Conservation (phyloP, 2,329 filamentous ascomycete species). For the Cytospora leucostoma region DNA sequence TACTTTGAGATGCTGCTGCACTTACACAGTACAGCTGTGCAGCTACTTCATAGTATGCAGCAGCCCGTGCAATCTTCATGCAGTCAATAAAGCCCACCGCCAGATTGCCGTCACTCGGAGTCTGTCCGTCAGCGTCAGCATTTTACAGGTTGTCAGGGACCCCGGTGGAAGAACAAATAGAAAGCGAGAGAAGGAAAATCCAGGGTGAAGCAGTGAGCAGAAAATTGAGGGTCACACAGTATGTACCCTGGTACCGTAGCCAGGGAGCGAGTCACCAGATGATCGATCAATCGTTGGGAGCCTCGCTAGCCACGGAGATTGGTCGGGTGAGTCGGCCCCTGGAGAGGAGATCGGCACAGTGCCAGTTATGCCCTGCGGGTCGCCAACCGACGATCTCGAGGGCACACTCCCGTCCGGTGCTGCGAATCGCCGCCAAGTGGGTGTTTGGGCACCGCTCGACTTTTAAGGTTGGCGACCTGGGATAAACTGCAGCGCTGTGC, state of each 20-base stretch:
- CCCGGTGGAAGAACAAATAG: slow-evolving; percentile 7
- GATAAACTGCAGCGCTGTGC: too few relatives aligned
- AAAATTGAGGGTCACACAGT: slow-evolving; percentile 18
- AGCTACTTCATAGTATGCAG: not conserved
- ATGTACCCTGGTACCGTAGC: not conserved
- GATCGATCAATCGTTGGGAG: not conserved
- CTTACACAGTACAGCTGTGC: not conserved
- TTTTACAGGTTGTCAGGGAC: not conserved
- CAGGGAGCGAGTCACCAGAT: not conserved
- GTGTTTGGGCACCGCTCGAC: not conserved
- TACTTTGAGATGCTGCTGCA: not conserved
- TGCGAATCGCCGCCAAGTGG: slow-evolving; percentile 9
- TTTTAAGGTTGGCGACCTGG: not conserved
- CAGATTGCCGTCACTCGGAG: slow-evolving; percentile 20
- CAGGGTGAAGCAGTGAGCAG: slow-evolving; percentile 11
- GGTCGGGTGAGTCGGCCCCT: slow-evolving; percentile 8
- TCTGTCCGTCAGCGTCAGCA: slow-evolving; percentile 16
- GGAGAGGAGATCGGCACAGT: slow-evolving; percentile 20
- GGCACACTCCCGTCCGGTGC: slow-evolving; percentile 5
- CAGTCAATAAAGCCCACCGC: slow-evolving; percentile 13
- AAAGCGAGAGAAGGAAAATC: not conserved
- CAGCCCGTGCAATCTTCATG: slow-evolving; percentile 9
- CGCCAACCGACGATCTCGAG: slow-evolving; percentile 19
- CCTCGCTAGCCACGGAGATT: slow-evolving; percentile 18
- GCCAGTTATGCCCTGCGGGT: slow-evolving; percentile 9